Evolutionary conservation across 2,329 filamentous ascomycete species (phyloP).

Genomic region (Scolecobasidium constrictum): DNA sequence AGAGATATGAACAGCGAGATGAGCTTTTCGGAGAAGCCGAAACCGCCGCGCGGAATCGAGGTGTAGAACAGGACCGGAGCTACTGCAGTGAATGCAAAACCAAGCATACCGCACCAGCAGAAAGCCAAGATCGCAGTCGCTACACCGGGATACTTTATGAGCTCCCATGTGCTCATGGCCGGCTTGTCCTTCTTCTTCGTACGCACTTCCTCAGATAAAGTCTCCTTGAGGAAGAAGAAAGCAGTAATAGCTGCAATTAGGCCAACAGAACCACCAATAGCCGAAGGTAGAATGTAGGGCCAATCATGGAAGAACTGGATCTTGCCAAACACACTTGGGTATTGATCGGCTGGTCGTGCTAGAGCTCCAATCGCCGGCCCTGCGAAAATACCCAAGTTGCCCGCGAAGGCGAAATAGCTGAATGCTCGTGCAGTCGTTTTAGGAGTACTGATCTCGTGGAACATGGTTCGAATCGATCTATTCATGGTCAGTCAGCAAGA

Average conservation of each 20-base stretch:
- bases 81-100: conserved; percentile 61
- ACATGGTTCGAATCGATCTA: conserved; percentile 61
- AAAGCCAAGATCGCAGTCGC: conserved; percentile 55
- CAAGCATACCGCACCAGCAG: conserved; percentile 56
- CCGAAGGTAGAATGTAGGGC: conserved; percentile 54
- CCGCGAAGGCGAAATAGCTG: conserved; percentile 64
- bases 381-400: conserved; percentile 63
- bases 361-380: conserved; percentile 60
- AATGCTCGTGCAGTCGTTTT: conserved; percentile 64
- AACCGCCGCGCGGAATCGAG: conserved; percentile 49
- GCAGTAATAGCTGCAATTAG: conserved; percentile 41
- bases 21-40: conserved; percentile 48
- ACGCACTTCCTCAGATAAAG: not conserved
- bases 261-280: conserved; percentile 46
- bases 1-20: conserved; percentile 58
- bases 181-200: not conserved
- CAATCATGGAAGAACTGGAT: conserved; percentile 50
- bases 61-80: conserved; percentile 60
- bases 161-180: conserved; percentile 37
- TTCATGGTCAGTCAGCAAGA: conserved; percentile 60
- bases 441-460: conserved; percentile 59
- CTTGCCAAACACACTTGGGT: conserved; percentile 45
- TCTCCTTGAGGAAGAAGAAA: conserved; percentile 51
- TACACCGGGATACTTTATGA: conserved; percentile 55
- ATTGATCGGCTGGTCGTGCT: conserved; percentile 55